Conservation (phyloP, 2,329 filamentous ascomycete species). For the Calonectria montana region DNA sequence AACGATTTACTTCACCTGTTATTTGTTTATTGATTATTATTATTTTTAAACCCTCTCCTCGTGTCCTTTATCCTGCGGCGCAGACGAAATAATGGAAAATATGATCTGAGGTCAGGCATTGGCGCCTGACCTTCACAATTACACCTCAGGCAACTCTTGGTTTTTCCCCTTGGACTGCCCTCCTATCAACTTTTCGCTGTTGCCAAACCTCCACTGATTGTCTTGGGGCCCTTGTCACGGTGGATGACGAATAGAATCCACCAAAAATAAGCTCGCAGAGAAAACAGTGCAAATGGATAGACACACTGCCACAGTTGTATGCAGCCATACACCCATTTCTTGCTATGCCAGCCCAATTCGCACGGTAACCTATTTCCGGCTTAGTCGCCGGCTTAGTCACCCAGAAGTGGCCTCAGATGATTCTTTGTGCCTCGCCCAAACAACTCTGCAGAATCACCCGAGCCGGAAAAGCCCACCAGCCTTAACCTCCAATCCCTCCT, state of each 20-base stretch:
- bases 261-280: constrained; percentile 39
- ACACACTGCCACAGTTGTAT: constrained; percentile 31
- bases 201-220: constrained; percentile 12
- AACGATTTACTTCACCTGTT: background rate
- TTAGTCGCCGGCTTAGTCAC: constrained; percentile 49
- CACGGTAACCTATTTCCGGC: constrained; percentile 44
- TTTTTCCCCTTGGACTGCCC: background rate
- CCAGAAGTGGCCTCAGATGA: constrained; percentile 41
- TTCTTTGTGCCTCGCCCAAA: constrained; percentile 40
- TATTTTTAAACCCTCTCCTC: background rate
- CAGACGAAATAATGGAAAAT: background rate
- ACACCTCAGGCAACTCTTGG: constrained; percentile 16
- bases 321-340: background rate
- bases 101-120: constrained; percentile 11
- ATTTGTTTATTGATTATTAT: background rate
- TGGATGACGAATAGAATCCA: constrained; percentile 39
- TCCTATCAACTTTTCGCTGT: constrained; percentile 17
- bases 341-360: constrained; percentile 36
- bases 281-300: constrained; percentile 15
- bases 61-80: background rate
- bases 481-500: constrained; percentile 37
- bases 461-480: constrained; percentile 40
- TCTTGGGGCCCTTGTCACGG: constrained; percentile 14
- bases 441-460: constrained; percentile 47
- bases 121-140: background rate